These are phyloP conservation scores for Pholiota conissans DNA, from an alignment of 768 basidiomycete species.

Conservation along the genomic window DNA sequence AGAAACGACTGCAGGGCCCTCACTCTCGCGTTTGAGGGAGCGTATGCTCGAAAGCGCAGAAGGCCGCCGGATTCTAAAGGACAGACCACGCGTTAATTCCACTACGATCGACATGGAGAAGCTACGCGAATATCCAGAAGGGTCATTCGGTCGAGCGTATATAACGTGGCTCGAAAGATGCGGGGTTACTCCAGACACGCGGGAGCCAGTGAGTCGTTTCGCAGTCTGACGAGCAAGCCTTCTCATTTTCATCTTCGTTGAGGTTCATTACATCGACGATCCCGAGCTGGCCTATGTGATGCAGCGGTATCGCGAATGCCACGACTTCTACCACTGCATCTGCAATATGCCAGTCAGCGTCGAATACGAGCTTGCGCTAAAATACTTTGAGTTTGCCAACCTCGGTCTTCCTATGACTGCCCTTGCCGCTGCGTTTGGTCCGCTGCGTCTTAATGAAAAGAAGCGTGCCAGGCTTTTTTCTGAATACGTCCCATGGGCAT, in stretches of 20 bases:
- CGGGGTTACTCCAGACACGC: conserved; percentile 90
- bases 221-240: background rate
- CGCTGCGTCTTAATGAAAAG: conserved; percentile 61
- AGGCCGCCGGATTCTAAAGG: conserved; percentile 81
- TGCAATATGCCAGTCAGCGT: conserved; percentile 87
- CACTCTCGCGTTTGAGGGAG: conserved; percentile 74
- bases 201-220: conserved; percentile 69
- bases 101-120: conserved; percentile 70
- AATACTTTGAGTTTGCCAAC: conserved; percentile 93
- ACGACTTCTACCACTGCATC: conserved; percentile 96
- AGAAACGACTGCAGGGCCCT: conserved; percentile 85
- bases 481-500: conserved; percentile 92
- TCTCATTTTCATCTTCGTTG: conserved; percentile 7
- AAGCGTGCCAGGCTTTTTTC: conserved; percentile 61
- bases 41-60: conserved; percentile 77
- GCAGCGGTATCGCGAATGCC: conserved; percentile 97
- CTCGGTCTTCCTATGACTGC: conserved; percentile 87
- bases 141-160: conserved; percentile 86
- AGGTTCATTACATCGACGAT: conserved; percentile 95
- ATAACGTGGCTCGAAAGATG: conserved; percentile 87
- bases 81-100: conserved; percentile 81
- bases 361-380: conserved; percentile 90
- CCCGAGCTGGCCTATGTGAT: conserved; percentile 97
- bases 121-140: conserved; percentile 67
- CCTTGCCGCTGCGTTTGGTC: conserved; percentile 78